Evolutionary conservation across 148 eudicot species (phyloP).

Genomic region (Polygonum maritimum): DNA sequence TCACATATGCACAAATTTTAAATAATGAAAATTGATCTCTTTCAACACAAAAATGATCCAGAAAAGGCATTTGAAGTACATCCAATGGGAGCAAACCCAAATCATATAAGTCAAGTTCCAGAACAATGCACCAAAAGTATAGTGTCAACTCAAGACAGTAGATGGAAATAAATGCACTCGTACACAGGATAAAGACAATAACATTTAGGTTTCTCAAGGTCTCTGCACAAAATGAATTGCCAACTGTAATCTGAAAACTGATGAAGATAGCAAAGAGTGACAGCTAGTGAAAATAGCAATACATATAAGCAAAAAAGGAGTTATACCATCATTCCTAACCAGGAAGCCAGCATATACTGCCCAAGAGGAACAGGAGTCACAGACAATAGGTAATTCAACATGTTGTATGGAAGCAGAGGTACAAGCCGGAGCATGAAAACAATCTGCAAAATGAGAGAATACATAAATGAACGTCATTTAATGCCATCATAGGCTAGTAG

Average conservation of each 20-base stretch:
- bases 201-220: not conserved
- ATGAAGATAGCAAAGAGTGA: not conserved
- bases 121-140: not conserved
- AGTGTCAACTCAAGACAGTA: not conserved
- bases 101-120: not conserved
- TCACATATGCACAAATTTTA: not conserved
- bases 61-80: not conserved
- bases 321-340: slow-evolving; percentile 97
- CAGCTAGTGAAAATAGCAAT: not conserved
- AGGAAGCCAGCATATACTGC: slow-evolving; percentile 79
- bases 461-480: not conserved
- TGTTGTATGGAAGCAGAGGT: slow-evolving; percentile 85
- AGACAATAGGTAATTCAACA: slow-evolving; percentile 86
- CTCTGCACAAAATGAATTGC: not conserved
- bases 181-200: not conserved
- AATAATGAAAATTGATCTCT: not conserved
- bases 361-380: slow-evolving; percentile 84
- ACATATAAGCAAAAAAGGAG: slow-evolving; percentile 3
- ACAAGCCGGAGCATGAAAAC: slow-evolving; percentile 89
- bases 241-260: not conserved
- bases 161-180: not conserved
- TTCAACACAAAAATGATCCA: not conserved
- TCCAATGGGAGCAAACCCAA: not conserved
- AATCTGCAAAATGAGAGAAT: slow-evolving; percentile 41
- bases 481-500: not conserved